Percentiles rank a stretch among this genome's conserved stretches.
phyloP scores from a whole-genome alignment of 1,284 basidiomycete species.

The Phylloporus gajari region DNA sequence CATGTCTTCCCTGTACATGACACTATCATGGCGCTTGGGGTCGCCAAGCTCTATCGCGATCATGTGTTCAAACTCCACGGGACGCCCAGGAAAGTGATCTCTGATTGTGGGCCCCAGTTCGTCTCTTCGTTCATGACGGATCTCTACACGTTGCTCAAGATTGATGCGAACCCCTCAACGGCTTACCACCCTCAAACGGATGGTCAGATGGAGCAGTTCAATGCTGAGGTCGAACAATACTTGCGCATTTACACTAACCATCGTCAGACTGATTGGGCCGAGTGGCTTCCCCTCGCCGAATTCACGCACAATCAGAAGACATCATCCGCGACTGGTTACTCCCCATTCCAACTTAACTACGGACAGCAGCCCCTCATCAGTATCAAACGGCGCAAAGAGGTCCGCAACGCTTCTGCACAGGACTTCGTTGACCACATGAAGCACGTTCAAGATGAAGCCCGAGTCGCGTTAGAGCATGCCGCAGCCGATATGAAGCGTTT shows the following conservation, averaged over 20 bases:
- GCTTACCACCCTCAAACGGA: constrained; percentile 49
- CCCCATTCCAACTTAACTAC: neutral
- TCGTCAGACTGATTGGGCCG: constrained; percentile 42
- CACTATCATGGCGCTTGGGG: neutral
- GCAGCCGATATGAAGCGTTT: neutral
- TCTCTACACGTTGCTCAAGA: constrained; percentile 21
- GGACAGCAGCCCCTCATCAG: neutral
- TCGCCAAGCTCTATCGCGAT: neutral
- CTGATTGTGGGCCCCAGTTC: constrained; percentile 47
- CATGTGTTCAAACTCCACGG: neutral
- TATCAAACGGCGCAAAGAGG: neutral
- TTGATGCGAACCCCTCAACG: neutral
- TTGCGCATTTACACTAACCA: constrained; percentile 40
- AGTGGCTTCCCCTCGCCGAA: constrained; percentile 43
- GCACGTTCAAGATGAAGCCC: neutral
- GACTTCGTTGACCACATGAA: neutral
- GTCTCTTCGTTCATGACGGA: constrained; percentile 43
- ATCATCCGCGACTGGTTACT: neutral
- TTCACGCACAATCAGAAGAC: constrained; percentile 36
- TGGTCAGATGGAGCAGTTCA: constrained; percentile 46
- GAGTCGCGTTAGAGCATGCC: neutral
- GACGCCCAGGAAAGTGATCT: neutral
- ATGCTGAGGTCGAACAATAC: constrained; percentile 46
- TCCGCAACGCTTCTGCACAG: neutral
- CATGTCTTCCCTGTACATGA: neutral